These are phyloP conservation scores for Patellifolia procumbens DNA, from an alignment of 179 eudicot species.

Conservation along the genomic window DNA sequence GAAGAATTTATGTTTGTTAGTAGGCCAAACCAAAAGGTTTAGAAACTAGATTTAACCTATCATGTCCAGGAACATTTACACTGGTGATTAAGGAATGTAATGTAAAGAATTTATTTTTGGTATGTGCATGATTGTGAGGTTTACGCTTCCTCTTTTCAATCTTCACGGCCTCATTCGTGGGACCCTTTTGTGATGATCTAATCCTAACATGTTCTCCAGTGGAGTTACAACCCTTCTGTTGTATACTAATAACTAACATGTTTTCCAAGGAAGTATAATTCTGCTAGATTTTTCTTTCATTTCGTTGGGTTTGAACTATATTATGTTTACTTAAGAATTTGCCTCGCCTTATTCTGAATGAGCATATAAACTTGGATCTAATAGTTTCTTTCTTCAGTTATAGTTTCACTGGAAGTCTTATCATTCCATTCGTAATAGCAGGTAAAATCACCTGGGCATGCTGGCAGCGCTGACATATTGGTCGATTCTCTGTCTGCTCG, in stretches of 20 bases:
- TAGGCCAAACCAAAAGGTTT: background rate
- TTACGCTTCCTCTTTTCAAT: background rate
- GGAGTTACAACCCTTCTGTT: too few relatives aligned
- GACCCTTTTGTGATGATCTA: background rate
- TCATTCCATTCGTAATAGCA: slow-evolving; percentile 13
- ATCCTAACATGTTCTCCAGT: too few relatives aligned
- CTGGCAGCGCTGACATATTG: slow-evolving; percentile 14
- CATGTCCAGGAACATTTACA: background rate
- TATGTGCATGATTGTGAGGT: background rate
- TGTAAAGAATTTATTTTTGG: background rate
- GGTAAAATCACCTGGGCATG: slow-evolving; percentile 33
- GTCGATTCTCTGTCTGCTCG: slow-evolving; percentile 22
- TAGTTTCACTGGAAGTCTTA: background rate
- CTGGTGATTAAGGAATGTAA: background rate
- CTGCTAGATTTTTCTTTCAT: too few relatives aligned
- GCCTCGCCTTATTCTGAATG: too few relatives aligned
- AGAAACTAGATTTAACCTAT: background rate
- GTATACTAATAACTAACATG: too few relatives aligned
- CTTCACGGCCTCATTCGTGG: background rate
- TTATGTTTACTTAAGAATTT: background rate
- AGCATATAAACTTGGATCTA: background rate
- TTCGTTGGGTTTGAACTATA: background rate
- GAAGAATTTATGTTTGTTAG: background rate
- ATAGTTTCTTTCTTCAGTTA: background rate
- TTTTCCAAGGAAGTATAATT: too few relatives aligned